A percentile compares a stretch with the other conserved stretches of the same genome.
Evolutionary conservation across 2,329 filamentous ascomycete genomes (phyloP).

Genomic region (Fusarium tupiense): DNA sequence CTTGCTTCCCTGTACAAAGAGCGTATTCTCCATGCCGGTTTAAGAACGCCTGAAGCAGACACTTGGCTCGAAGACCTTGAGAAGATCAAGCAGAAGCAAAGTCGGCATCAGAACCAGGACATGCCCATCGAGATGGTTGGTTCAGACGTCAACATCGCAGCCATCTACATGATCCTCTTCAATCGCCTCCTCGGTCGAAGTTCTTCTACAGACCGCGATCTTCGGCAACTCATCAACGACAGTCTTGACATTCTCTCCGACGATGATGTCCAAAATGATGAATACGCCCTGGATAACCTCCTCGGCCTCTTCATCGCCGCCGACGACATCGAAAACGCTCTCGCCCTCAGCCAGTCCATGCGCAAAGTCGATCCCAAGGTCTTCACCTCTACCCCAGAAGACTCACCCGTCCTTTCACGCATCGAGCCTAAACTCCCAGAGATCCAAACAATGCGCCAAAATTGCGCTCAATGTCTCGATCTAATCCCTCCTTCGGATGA

Average conservation of each 20-base stretch:
- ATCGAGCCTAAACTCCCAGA: constrained; percentile 51
- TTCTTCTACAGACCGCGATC: constrained; percentile 42
- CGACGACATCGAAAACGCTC: constrained; percentile 49
- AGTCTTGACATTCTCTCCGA: constrained; percentile 53
- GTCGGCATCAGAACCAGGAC: constrained; percentile 50
- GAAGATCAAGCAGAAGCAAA: constrained; percentile 49
- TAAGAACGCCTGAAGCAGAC: constrained; percentile 40
- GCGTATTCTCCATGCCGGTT: constrained; percentile 44
- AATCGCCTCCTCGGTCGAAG: constrained; percentile 47
- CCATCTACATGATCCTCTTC: constrained; percentile 53
- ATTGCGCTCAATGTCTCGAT: constrained; percentile 53
- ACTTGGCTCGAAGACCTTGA: constrained; percentile 50
- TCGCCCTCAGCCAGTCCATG: constrained; percentile 53
- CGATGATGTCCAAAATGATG: constrained; percentile 54
- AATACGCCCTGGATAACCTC: constrained; percentile 54
- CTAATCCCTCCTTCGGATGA: constrained; percentile 46
- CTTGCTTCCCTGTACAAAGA: constrained; percentile 52
- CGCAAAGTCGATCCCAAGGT: constrained; percentile 47
- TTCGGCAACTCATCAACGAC: constrained; percentile 49
- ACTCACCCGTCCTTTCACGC: constrained; percentile 44
- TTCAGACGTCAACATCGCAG: constrained; percentile 54
- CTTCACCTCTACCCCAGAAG: constrained; percentile 40
- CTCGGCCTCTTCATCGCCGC: constrained; percentile 52
- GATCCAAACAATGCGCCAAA: constrained; percentile 47
- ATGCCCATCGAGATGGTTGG: constrained; percentile 54